A percentile compares a stretch with the other conserved stretches of the same genome.
These are phyloP conservation scores for Zasmidium citrigriseum DNA, from an alignment of 2,329 filamentous ascomycete genomes.

Conservation along the genomic window DNA sequence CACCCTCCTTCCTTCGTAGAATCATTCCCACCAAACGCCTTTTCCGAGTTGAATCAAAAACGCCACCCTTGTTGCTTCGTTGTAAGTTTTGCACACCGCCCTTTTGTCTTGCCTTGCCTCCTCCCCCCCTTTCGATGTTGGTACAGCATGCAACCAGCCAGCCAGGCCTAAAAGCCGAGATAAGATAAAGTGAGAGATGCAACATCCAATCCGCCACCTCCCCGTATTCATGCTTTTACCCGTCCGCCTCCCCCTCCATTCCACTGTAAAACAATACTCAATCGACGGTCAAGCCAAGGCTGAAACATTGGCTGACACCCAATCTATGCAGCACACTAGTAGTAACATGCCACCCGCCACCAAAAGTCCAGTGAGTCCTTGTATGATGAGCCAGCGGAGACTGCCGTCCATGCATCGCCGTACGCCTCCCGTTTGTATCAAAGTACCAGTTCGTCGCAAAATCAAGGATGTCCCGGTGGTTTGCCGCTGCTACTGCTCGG, in stretches of 20 bases:
- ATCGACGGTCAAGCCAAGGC: constrained; percentile 10
- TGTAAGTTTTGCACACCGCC: constrained; percentile 13
- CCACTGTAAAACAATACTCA: too few relatives aligned
- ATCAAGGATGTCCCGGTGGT: constrained; percentile 28
- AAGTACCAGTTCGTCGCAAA: background rate
- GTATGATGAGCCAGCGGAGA: background rate
- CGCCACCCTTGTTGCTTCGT: constrained; percentile 3
- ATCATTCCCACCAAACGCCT: too few relatives aligned
- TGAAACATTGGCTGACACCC: constrained; percentile 13
- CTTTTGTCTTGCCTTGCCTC: background rate
- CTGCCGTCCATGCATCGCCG: background rate
- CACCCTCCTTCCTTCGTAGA: too few relatives aligned
- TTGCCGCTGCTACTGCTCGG: constrained; percentile 6
- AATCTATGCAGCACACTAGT: constrained; percentile 4
- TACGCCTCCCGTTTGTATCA: background rate
- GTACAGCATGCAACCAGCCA: constrained; percentile 2
- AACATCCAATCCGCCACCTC: constrained; percentile 7
- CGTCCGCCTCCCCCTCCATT: background rate
- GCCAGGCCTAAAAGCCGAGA: background rate
- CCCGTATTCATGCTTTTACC: constrained; percentile 8
- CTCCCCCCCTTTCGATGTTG: background rate
- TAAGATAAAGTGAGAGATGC: constrained; percentile 4
- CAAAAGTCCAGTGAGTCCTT: constrained; percentile 2
- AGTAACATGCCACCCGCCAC: constrained; percentile 7
- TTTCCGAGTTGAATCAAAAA: background rate